Percentiles rank a stretch among this genome's conserved stretches.
Evolutionary conservation across 164 flowering plant genomes (phyloP).

Genomic region (Sextonia rubra): DNA sequence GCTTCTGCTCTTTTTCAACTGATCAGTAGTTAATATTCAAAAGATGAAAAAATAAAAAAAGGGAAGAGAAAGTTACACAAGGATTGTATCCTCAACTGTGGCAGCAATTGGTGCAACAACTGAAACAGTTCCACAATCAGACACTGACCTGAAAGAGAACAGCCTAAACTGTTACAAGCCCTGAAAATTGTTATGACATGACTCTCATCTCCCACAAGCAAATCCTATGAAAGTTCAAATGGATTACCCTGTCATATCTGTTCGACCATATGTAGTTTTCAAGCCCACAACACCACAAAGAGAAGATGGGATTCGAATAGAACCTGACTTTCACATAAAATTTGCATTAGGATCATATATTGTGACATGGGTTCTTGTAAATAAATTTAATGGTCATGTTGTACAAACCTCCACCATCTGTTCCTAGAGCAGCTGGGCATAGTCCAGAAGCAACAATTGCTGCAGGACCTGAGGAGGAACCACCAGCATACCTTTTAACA

Average conservation of each 20-base stretch:
- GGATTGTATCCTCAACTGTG: conserved; percentile 82
- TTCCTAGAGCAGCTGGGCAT: conserved; percentile 93
- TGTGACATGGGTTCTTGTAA: conserved; percentile 4
- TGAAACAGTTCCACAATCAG: conserved; percentile 84
- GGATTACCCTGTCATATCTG: conserved; percentile 31
- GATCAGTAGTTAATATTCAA: too few relatives aligned
- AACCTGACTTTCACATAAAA: conserved; percentile 51
- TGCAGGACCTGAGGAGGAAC: conserved; percentile 97
- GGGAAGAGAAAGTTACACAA: conserved; percentile 51
- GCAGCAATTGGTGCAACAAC: conserved; percentile 86
- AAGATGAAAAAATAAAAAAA: not conserved
- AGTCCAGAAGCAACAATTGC: conserved; percentile 92
- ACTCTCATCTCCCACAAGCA: not conserved
- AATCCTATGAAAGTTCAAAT: not conserved
- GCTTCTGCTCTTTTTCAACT: too few relatives aligned
- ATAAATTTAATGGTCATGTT: conserved; percentile 7
- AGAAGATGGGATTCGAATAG: conserved; percentile 89
- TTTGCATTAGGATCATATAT: conserved; percentile 4
- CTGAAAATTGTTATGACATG: not conserved
- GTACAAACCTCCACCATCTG: conserved; percentile 92
- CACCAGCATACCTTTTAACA: conserved; percentile 85
- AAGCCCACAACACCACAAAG: conserved; percentile 94
- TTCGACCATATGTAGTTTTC: conserved; percentile 81
- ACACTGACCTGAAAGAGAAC: conserved; percentile 48
- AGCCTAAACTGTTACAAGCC: not conserved